phyloP scores from a whole-genome alignment of 176 grass and related monocot species.

The Typha latifolia region DNA sequence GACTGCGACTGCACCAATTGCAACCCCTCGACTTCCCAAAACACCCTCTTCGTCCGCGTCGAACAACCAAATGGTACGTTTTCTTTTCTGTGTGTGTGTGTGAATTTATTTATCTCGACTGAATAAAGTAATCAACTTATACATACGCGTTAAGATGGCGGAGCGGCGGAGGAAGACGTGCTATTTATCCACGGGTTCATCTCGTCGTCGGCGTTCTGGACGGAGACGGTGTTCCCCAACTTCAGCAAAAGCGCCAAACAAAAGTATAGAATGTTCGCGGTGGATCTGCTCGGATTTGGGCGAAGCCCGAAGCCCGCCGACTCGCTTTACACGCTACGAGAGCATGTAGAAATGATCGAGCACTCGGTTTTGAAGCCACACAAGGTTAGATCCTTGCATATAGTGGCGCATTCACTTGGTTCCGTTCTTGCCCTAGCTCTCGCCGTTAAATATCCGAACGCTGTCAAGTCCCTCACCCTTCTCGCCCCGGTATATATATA shows the following conservation, averaged over 20 bases:
- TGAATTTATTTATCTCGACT: neutral
- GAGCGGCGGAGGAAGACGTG: slow-evolving; percentile 39
- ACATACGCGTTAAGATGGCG: neutral
- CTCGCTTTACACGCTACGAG: slow-evolving; percentile 60
- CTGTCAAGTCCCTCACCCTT: slow-evolving; percentile 28
- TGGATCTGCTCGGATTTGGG: slow-evolving; percentile 69
- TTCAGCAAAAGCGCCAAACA: slow-evolving; percentile 31
- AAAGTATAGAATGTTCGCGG: slow-evolving; percentile 41
- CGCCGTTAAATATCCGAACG: slow-evolving; percentile 49
- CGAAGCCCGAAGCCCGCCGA: slow-evolving; percentile 66
- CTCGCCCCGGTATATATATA: neutral
- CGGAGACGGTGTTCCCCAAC: slow-evolving; percentile 62
- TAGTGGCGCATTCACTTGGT: slow-evolving; percentile 65
- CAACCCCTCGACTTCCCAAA: slow-evolving; percentile 34
- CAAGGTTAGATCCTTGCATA: slow-evolving; percentile 47
- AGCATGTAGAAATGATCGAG: slow-evolving; percentile 71
- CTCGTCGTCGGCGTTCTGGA: slow-evolving; percentile 69
- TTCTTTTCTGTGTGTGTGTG: neutral
- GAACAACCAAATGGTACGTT: slow-evolving; percentile 45
- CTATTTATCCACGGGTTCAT: slow-evolving; percentile 79
- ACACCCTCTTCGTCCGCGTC: slow-evolving; percentile 84
- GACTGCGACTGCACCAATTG: slow-evolving; percentile 96
- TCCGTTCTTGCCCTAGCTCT: slow-evolving; percentile 61
- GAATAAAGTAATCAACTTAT: neutral
- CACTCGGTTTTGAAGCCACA: slow-evolving; percentile 46